Percentiles rank a stretch among this genome's conserved stretches.
Conservation (phyloP, 257 asterid genomes). For the Cruciata laevipes region DNA sequence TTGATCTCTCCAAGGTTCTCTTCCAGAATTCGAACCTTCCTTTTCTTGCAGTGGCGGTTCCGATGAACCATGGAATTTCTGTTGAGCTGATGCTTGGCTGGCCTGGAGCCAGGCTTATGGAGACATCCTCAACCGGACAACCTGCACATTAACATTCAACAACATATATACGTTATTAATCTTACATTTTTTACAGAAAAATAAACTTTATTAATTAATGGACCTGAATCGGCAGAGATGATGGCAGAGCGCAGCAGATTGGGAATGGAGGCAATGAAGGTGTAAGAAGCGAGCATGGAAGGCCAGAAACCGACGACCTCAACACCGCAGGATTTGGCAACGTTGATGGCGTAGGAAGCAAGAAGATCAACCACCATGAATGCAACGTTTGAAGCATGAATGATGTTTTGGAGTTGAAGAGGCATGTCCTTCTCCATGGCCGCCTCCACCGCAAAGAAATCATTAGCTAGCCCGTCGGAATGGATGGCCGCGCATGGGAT, state of each 20-base stretch:
- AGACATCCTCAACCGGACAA: constrained; percentile 30
- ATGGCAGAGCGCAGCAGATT: constrained; percentile 37
- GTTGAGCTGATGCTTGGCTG: constrained; percentile 36
- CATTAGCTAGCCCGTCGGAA: constrained; percentile 36
- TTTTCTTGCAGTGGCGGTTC: constrained; percentile 44
- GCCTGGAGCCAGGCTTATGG: constrained; percentile 29
- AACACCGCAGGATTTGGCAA: constrained; percentile 39
- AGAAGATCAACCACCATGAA: constrained; percentile 62
- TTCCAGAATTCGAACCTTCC: constrained; percentile 75
- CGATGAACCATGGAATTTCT: constrained; percentile 84
- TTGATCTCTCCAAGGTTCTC: constrained; percentile 48
- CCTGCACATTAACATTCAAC: no score
- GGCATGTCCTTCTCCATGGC: constrained; percentile 80
- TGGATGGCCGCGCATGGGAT: constrained; percentile 31
- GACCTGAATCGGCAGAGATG: constrained; percentile 41
- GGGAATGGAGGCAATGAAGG: constrained; percentile 55
- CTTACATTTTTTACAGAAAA: no score
- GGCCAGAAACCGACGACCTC: constrained; percentile 79
- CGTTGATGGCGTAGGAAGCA: constrained; percentile 63
- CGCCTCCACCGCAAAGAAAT: constrained; percentile 53
- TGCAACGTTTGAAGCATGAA: constrained; percentile 26
- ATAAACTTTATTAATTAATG: no score
- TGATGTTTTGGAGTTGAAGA: constrained; percentile 21
- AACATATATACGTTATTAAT: no score
- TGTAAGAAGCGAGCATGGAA: constrained; percentile 61